Evolutionary conservation across 1,284 basidiomycete genomes (phyloP).

Genomic region (Trametes pubescens): DNA sequence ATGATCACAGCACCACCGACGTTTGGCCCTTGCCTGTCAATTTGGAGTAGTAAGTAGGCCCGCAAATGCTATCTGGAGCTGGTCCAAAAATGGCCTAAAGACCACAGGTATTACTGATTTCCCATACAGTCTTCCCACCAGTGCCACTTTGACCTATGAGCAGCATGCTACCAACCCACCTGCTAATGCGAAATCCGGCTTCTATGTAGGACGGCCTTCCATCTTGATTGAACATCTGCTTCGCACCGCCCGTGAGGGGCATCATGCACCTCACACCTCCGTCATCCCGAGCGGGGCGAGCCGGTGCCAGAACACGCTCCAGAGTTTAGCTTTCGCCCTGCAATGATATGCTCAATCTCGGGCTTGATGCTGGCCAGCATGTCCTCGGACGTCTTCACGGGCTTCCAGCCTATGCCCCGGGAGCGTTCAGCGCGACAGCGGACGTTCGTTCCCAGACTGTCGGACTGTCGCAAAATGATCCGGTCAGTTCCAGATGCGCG

Average conservation of each 20-base stretch:
- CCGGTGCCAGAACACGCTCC: neutral
- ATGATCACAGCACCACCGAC: constrained; percentile 8
- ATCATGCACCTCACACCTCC: neutral
- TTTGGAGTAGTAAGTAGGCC: neutral
- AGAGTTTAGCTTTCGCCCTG: neutral
- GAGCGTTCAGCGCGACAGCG: constrained; percentile 49
- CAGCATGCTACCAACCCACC: neutral
- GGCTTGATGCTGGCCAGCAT: constrained; percentile 27
- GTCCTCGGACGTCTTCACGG: constrained; percentile 38
- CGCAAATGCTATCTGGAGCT: constrained; percentile 1
- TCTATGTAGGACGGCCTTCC: neutral
- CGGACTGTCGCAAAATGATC: constrained; percentile 34
- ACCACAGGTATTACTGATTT: neutral
- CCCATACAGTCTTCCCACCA: neutral
- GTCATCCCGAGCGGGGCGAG: neutral
- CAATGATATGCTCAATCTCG: constrained; percentile 19
- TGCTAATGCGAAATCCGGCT: neutral
- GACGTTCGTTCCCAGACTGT: constrained; percentile 48
- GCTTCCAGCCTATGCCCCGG: constrained; percentile 51
- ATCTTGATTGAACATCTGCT: constrained; percentile 6
- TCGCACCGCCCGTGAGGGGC: constrained; percentile 16
- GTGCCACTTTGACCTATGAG: neutral
- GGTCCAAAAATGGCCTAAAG: neutral
- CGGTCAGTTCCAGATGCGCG: neutral
- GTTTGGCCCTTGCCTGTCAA: constrained; percentile 3